phyloP scores from a whole-genome alignment of 2,329 filamentous ascomycete species.

The Coleophoma cylindrospora region DNA sequence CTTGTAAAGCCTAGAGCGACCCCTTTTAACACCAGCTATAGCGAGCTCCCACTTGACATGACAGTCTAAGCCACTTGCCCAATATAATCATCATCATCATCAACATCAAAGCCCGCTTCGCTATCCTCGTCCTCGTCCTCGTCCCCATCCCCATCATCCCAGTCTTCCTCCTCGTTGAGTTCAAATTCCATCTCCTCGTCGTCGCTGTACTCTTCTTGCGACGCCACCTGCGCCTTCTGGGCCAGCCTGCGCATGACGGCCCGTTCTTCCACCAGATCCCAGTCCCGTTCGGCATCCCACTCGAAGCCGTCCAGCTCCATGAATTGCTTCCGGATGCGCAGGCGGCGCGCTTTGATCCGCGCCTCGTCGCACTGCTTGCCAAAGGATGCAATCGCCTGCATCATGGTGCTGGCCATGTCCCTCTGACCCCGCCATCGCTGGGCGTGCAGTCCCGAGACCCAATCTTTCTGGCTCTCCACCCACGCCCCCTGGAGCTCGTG shows the following conservation, averaged over 20 bases:
- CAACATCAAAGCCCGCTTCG: not conserved
- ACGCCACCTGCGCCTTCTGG: constrained; percentile 1
- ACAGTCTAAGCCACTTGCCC: too few relatives aligned
- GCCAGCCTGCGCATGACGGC: not conserved
- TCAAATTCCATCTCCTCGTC: not conserved
- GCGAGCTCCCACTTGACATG: too few relatives aligned
- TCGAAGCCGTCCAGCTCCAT: constrained; percentile 1
- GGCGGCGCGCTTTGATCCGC: constrained; percentile 5
- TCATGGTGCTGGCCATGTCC: constrained; percentile 2
- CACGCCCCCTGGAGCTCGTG: not conserved
- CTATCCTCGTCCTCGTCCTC: not conserved
- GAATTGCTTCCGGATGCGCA: constrained; percentile 4
- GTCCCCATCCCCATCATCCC: not conserved
- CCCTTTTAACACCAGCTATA: too few relatives aligned
- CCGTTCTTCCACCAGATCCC: constrained; percentile 1
- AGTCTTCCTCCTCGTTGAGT: not conserved
- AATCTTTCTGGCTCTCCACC: constrained; percentile 1
- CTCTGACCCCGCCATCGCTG: constrained; percentile 4
- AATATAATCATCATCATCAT: not conserved
- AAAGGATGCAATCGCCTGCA: constrained; percentile 6
- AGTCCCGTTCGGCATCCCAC: constrained; percentile 2
- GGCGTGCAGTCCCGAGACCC: constrained; percentile 1
- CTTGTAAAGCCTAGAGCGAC: too few relatives aligned
- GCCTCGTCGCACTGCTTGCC: not conserved
- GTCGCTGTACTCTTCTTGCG: not conserved